Conservation (phyloP, 2,329 filamentous ascomycete genomes). For the Pseudocercospora musae region DNA sequence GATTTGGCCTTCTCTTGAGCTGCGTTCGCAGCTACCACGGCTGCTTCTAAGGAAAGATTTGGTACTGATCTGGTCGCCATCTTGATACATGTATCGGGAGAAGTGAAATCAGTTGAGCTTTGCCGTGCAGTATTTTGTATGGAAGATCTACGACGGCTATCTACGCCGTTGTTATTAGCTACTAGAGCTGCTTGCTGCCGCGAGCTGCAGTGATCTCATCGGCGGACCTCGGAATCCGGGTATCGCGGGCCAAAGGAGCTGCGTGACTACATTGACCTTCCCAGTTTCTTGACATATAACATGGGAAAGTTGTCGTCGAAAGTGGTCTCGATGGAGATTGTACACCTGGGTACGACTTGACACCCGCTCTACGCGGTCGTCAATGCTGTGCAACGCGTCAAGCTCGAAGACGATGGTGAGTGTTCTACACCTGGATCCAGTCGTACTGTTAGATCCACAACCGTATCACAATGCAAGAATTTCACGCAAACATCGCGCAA, state of each 20-base stretch:
- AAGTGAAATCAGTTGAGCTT: neutral
- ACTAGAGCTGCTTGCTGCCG: neutral
- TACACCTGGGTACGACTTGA: neutral
- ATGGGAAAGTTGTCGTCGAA: too few relatives aligned
- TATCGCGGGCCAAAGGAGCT: neutral
- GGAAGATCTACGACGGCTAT: neutral
- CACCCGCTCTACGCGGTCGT: neutral
- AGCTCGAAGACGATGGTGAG: neutral
- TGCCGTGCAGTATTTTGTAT: neutral
- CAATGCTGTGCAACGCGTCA: neutral
- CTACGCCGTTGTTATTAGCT: neutral
- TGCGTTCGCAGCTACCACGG: constrained; percentile 34
- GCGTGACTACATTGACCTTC: neutral
- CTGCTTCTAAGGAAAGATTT: constrained; percentile 36
- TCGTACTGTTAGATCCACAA: neutral
- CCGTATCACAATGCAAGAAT: neutral
- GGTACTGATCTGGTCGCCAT: constrained; percentile 35
- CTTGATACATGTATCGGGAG: neutral
- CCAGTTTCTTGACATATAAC: neutral
- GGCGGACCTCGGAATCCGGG: neutral
- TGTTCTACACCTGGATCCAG: neutral
- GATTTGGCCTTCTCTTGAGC: constrained; percentile 37
- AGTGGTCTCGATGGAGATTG: neutral
- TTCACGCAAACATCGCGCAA: neutral
- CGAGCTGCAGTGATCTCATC: neutral